Evolutionary conservation across 75 land plant genomes (phyloP).

Genomic region (Picea sitchensis): DNA sequence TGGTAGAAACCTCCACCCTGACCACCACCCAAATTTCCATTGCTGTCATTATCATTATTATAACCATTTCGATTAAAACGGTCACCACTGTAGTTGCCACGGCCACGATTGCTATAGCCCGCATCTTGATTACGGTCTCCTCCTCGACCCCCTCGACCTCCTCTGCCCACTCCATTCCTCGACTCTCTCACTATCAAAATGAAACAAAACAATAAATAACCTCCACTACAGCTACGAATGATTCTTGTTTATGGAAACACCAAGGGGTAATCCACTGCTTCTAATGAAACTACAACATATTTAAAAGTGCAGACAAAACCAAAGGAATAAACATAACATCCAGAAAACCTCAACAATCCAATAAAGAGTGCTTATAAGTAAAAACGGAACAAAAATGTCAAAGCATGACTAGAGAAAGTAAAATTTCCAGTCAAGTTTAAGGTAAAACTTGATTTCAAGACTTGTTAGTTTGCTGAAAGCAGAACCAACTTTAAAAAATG

Average conservation of each 20-base stretch:
- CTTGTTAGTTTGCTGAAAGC: background rate
- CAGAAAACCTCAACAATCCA: background rate
- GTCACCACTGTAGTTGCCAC: conserved; percentile 27
- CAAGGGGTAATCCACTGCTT: background rate
- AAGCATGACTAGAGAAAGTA: background rate
- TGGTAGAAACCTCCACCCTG: conserved; percentile 11
- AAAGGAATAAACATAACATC: background rate
- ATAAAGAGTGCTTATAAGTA: background rate
- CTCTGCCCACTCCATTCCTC: conserved; percentile 44
- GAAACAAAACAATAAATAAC: background rate
- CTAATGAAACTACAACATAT: background rate
- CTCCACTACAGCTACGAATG: background rate
- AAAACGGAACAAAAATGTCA: too few relatives aligned
- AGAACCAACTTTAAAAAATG: too few relatives aligned
- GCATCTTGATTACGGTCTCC: conserved; percentile 39
- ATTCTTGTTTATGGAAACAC: background rate
- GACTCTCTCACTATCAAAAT: conserved; percentile 30
- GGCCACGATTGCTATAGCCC: conserved; percentile 37
- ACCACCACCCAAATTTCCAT: conserved; percentile 27
- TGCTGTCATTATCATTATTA: conserved; percentile 16
- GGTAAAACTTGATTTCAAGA: background rate
- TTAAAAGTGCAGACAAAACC: background rate
- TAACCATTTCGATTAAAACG: conserved; percentile 20
- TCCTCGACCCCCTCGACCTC: conserved; percentile 49
- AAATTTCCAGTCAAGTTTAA: background rate